phyloP scores from a whole-genome alignment of 2,329 filamentous ascomycete species.

The Colletotrichum viniferum region DNA sequence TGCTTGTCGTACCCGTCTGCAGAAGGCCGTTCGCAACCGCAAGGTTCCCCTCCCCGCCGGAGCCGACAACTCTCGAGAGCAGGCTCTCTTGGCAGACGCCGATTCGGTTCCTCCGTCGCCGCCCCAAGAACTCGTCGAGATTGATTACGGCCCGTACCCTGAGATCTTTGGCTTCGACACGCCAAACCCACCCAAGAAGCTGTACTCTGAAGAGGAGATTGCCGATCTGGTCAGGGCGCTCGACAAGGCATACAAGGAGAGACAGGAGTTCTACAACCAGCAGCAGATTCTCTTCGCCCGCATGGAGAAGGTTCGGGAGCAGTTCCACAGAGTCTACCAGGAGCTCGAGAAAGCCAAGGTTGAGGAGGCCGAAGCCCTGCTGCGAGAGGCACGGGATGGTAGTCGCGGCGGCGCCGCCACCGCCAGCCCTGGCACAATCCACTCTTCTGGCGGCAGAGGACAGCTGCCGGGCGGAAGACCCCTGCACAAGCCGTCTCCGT shows the following conservation, averaged over 20 bases:
- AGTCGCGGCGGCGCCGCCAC: background rate
- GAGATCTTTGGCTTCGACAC: background rate
- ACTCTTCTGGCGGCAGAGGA: background rate
- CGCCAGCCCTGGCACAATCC: background rate
- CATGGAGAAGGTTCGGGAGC: background rate
- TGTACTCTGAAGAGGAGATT: background rate
- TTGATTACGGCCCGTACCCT: background rate
- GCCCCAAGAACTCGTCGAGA: background rate
- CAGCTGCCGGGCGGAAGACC: background rate
- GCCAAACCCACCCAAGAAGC: background rate
- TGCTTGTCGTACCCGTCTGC: background rate
- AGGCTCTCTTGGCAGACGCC: background rate
- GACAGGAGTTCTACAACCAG: background rate
- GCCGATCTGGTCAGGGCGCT: background rate
- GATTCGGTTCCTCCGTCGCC: background rate
- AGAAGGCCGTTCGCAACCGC: background rate
- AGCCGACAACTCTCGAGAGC: background rate
- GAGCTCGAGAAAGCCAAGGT: background rate
- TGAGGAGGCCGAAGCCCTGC: background rate
- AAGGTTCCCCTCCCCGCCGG: background rate
- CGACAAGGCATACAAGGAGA: background rate
- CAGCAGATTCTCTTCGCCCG: background rate
- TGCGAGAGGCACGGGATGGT: background rate
- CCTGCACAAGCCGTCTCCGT: background rate
- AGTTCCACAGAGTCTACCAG: background rate